Conservation (phyloP, 257 asterid genomes). For the Solanum gandarillasii region DNA sequence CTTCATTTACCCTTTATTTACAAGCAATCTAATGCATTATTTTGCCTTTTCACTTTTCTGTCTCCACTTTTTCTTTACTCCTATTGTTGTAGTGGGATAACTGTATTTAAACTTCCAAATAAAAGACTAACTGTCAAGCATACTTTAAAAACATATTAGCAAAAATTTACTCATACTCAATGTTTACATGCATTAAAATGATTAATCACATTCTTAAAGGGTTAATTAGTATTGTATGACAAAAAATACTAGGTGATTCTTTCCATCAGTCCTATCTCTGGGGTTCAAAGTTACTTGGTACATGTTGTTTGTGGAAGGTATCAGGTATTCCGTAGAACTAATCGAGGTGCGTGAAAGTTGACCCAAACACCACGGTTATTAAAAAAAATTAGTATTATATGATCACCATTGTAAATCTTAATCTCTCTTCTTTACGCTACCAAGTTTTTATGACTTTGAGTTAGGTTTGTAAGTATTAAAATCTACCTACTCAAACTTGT, state of each 20-base stretch:
- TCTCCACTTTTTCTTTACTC: background rate
- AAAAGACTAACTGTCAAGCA: background rate
- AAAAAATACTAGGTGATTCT: too few species aligned
- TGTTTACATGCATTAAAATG: background rate
- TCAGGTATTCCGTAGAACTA: rapidly evolving
- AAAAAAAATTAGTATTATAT: background rate
- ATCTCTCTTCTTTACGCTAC: background rate
- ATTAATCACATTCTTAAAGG: background rate
- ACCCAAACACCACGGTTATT: too few species aligned
- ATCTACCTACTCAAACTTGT: background rate
- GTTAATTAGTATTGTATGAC: background rate
- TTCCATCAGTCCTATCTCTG: too few species aligned
- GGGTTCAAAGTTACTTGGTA: too few species aligned
- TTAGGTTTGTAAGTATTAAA: background rate
- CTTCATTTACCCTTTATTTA: background rate
- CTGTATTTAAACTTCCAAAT: background rate
- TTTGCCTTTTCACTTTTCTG: background rate
- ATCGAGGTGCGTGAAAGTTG: too few species aligned
- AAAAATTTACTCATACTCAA: background rate
- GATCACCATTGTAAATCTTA: background rate
- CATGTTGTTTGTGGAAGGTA: too few species aligned
- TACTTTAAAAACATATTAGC: too few species aligned
- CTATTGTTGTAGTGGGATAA: background rate
- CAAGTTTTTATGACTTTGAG: background rate
- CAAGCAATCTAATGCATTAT: slow-evolving; percentile 5